Conservation (phyloP, 805 yeast genomes). For the Maudiozyma bulderi region DNA sequence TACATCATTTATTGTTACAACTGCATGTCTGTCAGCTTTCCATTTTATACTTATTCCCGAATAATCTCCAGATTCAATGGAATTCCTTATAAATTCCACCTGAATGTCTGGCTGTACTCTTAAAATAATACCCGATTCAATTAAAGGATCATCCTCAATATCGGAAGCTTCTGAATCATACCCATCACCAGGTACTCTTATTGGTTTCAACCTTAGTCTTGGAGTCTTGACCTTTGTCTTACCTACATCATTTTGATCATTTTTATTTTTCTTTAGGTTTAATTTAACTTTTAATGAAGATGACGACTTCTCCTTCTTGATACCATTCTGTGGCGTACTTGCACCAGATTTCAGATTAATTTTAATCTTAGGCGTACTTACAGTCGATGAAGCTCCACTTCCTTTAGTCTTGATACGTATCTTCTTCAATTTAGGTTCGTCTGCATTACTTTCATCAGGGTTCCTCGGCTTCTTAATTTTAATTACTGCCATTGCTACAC, state of each 20-base stretch:
- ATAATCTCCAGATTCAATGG: conserved; percentile 70
- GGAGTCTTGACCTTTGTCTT: conserved; percentile 28
- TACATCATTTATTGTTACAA: conserved; percentile 58
- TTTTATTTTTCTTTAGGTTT: conserved; percentile 17
- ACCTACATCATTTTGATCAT: conserved; percentile 10
- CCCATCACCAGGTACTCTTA: conserved; percentile 83
- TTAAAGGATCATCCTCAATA: conserved; percentile 84
- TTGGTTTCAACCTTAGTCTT: conserved; percentile 45
- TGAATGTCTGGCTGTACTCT: conserved; percentile 51
- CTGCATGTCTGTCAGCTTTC: conserved; percentile 73
- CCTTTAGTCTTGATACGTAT: conserved; percentile 14
- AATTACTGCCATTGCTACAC: conserved; percentile 17
- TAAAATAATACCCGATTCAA: conserved; percentile 77
- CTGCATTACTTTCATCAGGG: conserved; percentile 7
- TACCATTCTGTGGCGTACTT: conserved; percentile 4
- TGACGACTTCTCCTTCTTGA: conserved; percentile 4
- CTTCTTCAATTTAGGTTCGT: conserved; percentile 16
- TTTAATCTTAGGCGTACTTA: conserved; percentile 16
- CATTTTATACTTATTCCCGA: conserved; percentile 67
- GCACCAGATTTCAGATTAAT: conserved; percentile 11
- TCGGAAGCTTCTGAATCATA: conserved; percentile 96
- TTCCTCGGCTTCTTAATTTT: conserved; percentile 23
- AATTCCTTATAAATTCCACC: conserved; percentile 57
- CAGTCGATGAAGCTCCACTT: conserved; percentile 6
- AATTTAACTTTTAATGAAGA: conserved; percentile 16